phyloP scores from a whole-genome alignment of 805 yeast species.

The Kodamaea jinghongensis region DNA sequence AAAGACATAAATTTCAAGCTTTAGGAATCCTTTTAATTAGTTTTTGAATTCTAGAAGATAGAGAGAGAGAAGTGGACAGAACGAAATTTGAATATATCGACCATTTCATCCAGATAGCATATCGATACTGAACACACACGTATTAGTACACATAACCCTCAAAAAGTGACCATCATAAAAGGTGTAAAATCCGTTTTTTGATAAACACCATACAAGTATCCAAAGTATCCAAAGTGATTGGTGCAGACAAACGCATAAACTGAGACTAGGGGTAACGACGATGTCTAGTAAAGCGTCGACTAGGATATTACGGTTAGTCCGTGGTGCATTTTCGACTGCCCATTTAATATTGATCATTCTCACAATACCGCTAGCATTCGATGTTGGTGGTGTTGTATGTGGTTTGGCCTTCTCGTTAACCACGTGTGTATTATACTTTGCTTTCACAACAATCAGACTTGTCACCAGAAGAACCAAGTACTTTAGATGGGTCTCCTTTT shows the following conservation, averaged over 20 bases:
- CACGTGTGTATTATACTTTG: constrained; percentile 54
- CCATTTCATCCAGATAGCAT: constrained; percentile 1
- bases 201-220: too few relatives aligned
- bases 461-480: constrained; percentile 41
- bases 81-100: neutral
- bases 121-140: neutral
- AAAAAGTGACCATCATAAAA: too few relatives aligned
- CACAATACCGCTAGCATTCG: constrained; percentile 90
- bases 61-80: too few relatives aligned
- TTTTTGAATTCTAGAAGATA: too few relatives aligned
- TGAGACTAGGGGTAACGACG: neutral
- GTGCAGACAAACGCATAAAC: too few relatives aligned
- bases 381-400: constrained; percentile 87
- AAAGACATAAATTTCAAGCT: too few relatives aligned
- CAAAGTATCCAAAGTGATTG: too few relatives aligned
- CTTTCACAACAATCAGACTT: constrained; percentile 70
- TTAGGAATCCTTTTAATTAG: too few relatives aligned
- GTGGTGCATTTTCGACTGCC: constrained; percentile 49
- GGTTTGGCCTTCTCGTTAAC: constrained; percentile 84
- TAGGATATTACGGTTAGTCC: constrained; percentile 16
- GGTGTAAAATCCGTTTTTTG: too few relatives aligned
- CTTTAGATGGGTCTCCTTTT: constrained; percentile 43
- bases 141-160: neutral
- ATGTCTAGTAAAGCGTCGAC: constrained; percentile 1
- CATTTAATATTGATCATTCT: constrained; percentile 69